These are phyloP conservation scores for Microglena sp. DNA, from an alignment of 139 green algal genomes.

Conservation along the genomic window DNA sequence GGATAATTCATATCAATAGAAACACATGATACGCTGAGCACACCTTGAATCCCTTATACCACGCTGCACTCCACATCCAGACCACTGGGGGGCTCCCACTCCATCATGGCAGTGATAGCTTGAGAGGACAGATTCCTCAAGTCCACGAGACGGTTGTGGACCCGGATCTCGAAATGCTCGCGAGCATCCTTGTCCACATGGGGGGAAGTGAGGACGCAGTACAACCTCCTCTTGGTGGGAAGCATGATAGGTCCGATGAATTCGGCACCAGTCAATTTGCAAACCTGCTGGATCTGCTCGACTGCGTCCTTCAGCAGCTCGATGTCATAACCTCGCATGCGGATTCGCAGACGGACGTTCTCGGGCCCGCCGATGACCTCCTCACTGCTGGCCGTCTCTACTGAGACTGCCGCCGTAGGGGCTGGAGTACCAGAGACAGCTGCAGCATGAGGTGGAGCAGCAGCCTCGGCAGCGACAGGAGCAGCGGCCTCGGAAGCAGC, in stretches of 20 bases:
- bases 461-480: no score
- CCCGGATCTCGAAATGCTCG: conserved; percentile 90
- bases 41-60: no score
- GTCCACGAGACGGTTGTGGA: conserved; percentile 64
- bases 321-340: conserved; percentile 63
- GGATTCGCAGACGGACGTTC: conserved; percentile 45
- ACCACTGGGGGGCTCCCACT: conserved; percentile 71
- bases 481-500: no score
- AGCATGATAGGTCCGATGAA: conserved; percentile 65
- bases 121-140: conserved; percentile 69
- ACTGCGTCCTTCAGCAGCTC: conserved; percentile 42
- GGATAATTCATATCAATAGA: no score
- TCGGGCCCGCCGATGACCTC: no score
- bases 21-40: no score
- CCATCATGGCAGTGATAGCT: conserved; percentile 80
- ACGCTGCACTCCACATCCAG: conserved; percentile 60
- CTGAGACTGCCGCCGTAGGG: no score
- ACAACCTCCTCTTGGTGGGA: conserved; percentile 56
- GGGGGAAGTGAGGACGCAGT: conserved; percentile 74
- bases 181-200: conserved; percentile 86
- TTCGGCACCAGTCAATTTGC: conserved; percentile 45
- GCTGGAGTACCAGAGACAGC: no score
- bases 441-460: no score
- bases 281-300: conserved; percentile 53
- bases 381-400: no score